Percentiles rank a stretch among this genome's conserved stretches.
Evolutionary conservation across 129 eudicot genomes (phyloP).

Genomic region (Flaveria linearis): DNA sequence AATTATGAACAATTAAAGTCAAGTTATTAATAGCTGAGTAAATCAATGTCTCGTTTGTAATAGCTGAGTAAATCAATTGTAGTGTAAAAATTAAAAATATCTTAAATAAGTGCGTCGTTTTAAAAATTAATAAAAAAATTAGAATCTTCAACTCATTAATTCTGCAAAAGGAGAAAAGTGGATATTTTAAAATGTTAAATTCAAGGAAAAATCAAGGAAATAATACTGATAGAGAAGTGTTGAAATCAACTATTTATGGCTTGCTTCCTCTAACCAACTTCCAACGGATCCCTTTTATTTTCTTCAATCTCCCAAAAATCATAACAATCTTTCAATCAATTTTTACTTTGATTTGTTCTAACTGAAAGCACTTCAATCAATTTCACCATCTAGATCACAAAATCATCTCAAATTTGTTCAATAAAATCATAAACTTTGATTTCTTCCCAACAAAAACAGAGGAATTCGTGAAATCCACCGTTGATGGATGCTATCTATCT

Average conservation of each 20-base stretch:
- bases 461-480: conserved; percentile 14
- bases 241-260: conserved; percentile 18
- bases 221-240: neutral
- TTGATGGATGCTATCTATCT: conserved; percentile 68
- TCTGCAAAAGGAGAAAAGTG: too few species aligned
- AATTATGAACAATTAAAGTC: too few species aligned
- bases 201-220: neutral
- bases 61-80: too few species aligned
- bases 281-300: conserved; percentile 11
- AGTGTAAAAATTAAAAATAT: too few species aligned
- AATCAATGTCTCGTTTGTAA: too few species aligned
- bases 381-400: neutral
- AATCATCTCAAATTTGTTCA: conserved; percentile 3
- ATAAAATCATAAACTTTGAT: neutral
- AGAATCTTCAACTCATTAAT: too few species aligned
- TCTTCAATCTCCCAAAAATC: neutral
- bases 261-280: conserved; percentile 13
- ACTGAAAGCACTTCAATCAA: neutral
- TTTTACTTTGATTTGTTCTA: too few species aligned
- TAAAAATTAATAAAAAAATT: too few species aligned
- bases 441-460: neutral
- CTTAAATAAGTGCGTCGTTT: too few species aligned
- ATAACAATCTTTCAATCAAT: too few species aligned
- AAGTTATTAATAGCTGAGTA: too few species aligned
- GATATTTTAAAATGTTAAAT: neutral